Evolutionary conservation across 495 filamentous ascomycete species (phyloP).

Genomic region (Aspergillus homomorphus): DNA sequence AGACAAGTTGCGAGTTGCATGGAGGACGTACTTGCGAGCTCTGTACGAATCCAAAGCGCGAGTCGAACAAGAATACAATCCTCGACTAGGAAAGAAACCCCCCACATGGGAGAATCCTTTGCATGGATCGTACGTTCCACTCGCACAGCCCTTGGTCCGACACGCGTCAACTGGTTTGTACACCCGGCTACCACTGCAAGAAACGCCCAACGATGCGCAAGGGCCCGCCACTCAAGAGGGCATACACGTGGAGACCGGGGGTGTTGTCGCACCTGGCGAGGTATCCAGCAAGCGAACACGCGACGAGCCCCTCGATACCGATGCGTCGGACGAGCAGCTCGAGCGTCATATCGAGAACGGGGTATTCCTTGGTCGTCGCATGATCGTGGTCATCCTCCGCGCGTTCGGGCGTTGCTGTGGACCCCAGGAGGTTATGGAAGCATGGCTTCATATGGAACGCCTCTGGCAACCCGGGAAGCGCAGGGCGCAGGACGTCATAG

Average conservation of each 20-base stretch:
- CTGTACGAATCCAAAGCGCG: slow-evolving; percentile 55
- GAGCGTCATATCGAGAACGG: slow-evolving; percentile 40
- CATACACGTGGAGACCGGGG: slow-evolving; percentile 3
- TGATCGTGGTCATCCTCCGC: slow-evolving; percentile 39
- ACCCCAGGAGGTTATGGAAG: slow-evolving; percentile 37
- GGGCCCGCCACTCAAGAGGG: background rate
- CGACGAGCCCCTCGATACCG: background rate
- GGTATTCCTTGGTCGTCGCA: slow-evolving; percentile 42
- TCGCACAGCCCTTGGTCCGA: background rate
- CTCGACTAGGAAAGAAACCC: slow-evolving; percentile 11
- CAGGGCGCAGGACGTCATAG: slow-evolving; percentile 35
- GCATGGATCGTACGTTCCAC: background rate
- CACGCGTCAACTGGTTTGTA: slow-evolving; percentile 25
- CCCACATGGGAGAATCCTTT: slow-evolving; percentile 42
- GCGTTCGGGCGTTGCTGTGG: slow-evolving; percentile 43
- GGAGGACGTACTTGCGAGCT: slow-evolving; percentile 45
- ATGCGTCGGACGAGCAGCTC: slow-evolving; percentile 7
- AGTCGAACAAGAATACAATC: slow-evolving; percentile 29
- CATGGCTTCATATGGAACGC: slow-evolving; percentile 41
- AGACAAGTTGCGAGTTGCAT: slow-evolving; percentile 47
- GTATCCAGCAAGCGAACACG: background rate
- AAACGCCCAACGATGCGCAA: background rate
- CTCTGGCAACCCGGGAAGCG: slow-evolving; percentile 43
- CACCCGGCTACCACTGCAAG: slow-evolving; percentile 26
- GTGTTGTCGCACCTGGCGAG: background rate